Percentiles rank a stretch among this genome's conserved stretches.
Evolutionary conservation across 176 grass and related monocot genomes (phyloP).

Genomic region (Triticum urartu): DNA sequence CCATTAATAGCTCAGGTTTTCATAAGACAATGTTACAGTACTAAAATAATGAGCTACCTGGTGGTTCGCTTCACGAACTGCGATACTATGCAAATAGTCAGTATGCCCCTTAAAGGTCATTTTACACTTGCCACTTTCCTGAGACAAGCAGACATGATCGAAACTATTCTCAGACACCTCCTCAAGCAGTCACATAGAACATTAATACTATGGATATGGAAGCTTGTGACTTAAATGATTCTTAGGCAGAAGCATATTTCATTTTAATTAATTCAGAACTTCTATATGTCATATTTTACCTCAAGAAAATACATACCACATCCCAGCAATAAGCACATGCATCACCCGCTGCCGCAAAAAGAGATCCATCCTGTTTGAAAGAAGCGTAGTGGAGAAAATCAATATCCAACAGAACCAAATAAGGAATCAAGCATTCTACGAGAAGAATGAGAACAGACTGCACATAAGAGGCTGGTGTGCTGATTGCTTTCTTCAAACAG

Average conservation of each 20-base stretch:
- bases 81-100: constrained; percentile 82
- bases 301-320: constrained; percentile 72
- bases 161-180: neutral
- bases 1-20: neutral
- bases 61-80: constrained; percentile 58
- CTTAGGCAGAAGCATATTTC: constrained; percentile 25
- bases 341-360: constrained; percentile 88
- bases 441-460: neutral
- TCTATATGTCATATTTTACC: constrained; percentile 31
- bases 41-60: constrained; percentile 49
- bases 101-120: constrained; percentile 75
- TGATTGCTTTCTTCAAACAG: constrained; percentile 6
- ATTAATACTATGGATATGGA: neutral
- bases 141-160: constrained; percentile 22
- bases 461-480: neutral
- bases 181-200: constrained; percentile 2
- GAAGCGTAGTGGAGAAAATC: neutral
- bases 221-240: constrained; percentile 4
- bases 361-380: constrained; percentile 75
- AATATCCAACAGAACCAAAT: neutral
- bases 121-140: constrained; percentile 91
- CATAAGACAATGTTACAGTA: neutral
- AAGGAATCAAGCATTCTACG: neutral
- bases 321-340: constrained; percentile 93
- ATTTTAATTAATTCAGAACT: constrained; percentile 1